These are phyloP conservation scores for Leucogyrophana mollusca DNA, from an alignment of 768 basidiomycete species.

Conservation along the genomic window DNA sequence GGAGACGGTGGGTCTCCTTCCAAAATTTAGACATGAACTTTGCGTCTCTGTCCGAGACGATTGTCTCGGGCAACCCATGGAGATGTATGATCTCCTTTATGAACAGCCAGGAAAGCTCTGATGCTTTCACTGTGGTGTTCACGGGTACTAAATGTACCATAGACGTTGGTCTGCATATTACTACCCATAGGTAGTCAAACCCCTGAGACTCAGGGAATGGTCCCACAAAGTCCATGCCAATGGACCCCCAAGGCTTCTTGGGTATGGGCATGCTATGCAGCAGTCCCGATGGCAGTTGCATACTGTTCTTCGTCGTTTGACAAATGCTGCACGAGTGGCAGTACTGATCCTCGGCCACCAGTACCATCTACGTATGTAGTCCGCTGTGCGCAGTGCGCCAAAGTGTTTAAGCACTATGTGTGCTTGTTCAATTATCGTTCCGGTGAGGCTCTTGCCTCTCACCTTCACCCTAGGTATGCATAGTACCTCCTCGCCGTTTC, in stretches of 20 bases:
- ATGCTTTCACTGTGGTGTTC: slow-evolving; percentile 18
- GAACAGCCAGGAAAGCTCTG: slow-evolving; percentile 30
- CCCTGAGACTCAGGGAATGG: slow-evolving; percentile 26
- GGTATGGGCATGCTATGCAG: slow-evolving; percentile 27
- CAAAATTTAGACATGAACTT: slow-evolving; percentile 39
- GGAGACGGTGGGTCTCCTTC: slow-evolving; percentile 16
- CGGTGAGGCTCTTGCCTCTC: slow-evolving; percentile 3
- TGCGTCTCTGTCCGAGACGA: too few relatives aligned
- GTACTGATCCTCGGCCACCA: not conserved
- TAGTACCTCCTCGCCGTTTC: too few relatives aligned
- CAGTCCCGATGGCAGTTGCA: slow-evolving; percentile 24
- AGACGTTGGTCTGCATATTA: slow-evolving; percentile 14
- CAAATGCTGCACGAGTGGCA: slow-evolving; percentile 18
- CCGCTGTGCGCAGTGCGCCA: too few relatives aligned
- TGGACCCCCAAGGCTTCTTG: slow-evolving; percentile 31
- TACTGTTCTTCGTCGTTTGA: slow-evolving; percentile 18
- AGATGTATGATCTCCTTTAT: slow-evolving; percentile 25
- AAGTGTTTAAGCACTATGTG: slow-evolving; percentile 33
- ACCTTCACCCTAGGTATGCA: slow-evolving; percentile 19
- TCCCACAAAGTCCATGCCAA: slow-evolving; percentile 41
- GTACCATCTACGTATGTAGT: not conserved
- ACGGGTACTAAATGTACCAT: slow-evolving; percentile 26
- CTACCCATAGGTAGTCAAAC: slow-evolving; percentile 24
- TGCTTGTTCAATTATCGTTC: slow-evolving; percentile 22
- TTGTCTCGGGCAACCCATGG: too few relatives aligned